phyloP scores from a whole-genome alignment of 495 filamentous ascomycete species.

The Neurospora discreta region DNA sequence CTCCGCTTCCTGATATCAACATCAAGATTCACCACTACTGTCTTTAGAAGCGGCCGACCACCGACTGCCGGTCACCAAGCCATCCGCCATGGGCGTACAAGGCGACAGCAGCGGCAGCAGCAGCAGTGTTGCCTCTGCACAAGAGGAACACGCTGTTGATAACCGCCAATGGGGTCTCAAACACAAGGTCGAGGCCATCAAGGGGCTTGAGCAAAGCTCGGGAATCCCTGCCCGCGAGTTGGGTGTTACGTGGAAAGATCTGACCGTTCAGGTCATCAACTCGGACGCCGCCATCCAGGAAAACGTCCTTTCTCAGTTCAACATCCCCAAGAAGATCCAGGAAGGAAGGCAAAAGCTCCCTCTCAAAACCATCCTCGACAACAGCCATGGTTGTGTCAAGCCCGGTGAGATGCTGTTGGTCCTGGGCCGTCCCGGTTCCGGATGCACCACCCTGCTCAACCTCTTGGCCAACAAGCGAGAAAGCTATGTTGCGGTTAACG shows the following conservation, averaged over 20 bases:
- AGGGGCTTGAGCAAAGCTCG: slow-evolving; percentile 34
- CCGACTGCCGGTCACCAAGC: not conserved
- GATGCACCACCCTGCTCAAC: slow-evolving; percentile 77
- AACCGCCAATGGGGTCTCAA: slow-evolving; percentile 29
- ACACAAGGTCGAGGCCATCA: slow-evolving; percentile 31
- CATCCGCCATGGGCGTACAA: slow-evolving; percentile 3
- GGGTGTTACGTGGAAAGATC: slow-evolving; percentile 48
- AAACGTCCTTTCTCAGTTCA: slow-evolving; percentile 45
- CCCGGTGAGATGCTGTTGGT: slow-evolving; percentile 76
- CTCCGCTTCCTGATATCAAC: not conserved
- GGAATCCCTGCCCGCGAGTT: slow-evolving; percentile 40
- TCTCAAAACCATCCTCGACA: slow-evolving; percentile 52
- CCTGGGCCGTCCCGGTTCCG: slow-evolving; percentile 60
- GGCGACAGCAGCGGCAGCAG: slow-evolving; percentile 9
- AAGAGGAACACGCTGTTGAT: not conserved
- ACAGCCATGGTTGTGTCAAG: slow-evolving; percentile 36
- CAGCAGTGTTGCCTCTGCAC: not conserved
- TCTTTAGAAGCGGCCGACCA: not conserved
- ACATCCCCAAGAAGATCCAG: slow-evolving; percentile 32
- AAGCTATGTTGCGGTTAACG: slow-evolving; percentile 56
- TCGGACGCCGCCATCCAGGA: slow-evolving; percentile 32
- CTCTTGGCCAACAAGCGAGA: slow-evolving; percentile 58
- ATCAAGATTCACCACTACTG: not conserved
- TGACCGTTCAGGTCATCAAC: slow-evolving; percentile 45
- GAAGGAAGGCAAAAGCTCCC: slow-evolving; percentile 37